Base-by-base conservation (phyloP, 768 basidiomycete genomes). In the Filobasidium floriforme region DNA sequence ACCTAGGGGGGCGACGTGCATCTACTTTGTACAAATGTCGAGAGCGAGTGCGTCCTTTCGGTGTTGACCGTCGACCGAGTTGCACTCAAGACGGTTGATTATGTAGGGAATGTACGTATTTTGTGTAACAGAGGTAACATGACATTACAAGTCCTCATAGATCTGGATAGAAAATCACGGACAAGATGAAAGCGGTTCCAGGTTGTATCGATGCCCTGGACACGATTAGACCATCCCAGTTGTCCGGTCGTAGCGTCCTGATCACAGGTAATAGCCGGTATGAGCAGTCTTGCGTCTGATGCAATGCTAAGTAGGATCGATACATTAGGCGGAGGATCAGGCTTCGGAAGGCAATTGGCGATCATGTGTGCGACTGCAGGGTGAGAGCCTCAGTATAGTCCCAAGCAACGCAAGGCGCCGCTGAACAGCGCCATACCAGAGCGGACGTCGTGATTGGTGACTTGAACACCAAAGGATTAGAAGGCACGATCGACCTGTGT, bases 271-370 rank as follows among this genome's bases (percentile, higher is more conserved):
- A n/a, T 60, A 61, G 7, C 49, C 24, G 28, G 26, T 37, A 37
- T 37, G 28, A 18, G 32, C 4, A 4, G 18, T 32, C 60, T 1
- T 19, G 28, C 10, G 40, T 55, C 24, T 28, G 9, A 37, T 3
- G 44, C 7, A 1, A 4, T 32, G 55, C 41, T 46, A 19, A 29
- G 15, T 11, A 19, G 14, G 11, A 37, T 51, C 5, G n/a, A 18
- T 40, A 1, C 22, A 32, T n/a, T 32, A 68, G 67, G 67, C 22
- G 67, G 67, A n/a, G 67, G 52, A 22, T 61, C 59, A 12, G 67
- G 67, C 11, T 57, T 68, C 15, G 67, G 67, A 37, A 64, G 67
- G 54, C 59, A 68, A 24, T 49, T 59, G 29, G 67, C 67, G 15
- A 59, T 68, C 44, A 46, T 60, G 49, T 68, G 63, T 51, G 55